Base-by-base conservation (phyloP, 371 early-diverging fungal genomes). In the Mortierella sp. region DNA sequence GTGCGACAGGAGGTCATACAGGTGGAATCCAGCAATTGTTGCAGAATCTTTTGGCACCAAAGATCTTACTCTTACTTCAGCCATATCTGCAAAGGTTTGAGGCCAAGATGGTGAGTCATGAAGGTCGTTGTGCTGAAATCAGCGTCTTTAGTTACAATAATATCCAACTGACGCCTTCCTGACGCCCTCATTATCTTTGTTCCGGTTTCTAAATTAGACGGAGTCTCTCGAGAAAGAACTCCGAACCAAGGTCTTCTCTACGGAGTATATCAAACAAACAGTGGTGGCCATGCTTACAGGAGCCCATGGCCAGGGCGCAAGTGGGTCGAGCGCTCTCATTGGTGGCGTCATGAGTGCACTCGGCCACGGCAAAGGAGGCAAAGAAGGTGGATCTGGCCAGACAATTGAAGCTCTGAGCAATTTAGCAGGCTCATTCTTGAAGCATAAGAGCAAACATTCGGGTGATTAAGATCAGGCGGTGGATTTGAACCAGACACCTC, bases 341-440 rank as follows among this genome's bases (percentile, higher is more conserved):
- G 70, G 73, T 16, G 58, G 67, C 37, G 57, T 62, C 40, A 26
- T 81, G 62, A 54, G 60, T 47, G 63, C 72, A 10, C 55, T 81
- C 26, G 68, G 75, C 28, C 26, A 70, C 32, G 55, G 77, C 11
- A 77, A 79, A 49, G 73, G 78, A 10, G 84, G 78, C 30, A 84
- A 84, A 30, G 83, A 85, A 30, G 81, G 84, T 39, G 74, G 75
- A 2, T 73, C 83, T 57, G 70, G 57, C 16, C 78, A 58, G 71
- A 84, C 72, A 63, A 70, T 74, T 74, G 74, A 68, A 73, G 85
- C 64, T 72, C 70, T 72, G 52, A 83, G 49, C 69, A 76, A 55
- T 68, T 52, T 77, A 9, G 78, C 78, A 5, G 68, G 73, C n/a
- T 40, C 62, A 28, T 77, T 77, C 66, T 40, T 77, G 39, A 72